Base-by-base conservation (phyloP, 257 asterid genomes). In the Lycium barbarum region DNA sequence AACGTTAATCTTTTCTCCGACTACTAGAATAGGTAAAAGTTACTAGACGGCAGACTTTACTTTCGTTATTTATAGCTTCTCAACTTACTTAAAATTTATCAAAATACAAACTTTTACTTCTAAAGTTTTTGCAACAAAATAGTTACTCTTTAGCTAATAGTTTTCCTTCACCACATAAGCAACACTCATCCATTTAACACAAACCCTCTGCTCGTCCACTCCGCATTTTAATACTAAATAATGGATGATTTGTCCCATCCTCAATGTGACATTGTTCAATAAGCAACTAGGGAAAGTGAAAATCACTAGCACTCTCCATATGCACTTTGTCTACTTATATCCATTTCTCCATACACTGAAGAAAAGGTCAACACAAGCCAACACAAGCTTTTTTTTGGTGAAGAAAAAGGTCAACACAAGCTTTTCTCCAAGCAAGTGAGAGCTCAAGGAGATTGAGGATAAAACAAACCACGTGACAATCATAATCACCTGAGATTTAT, bases 51-150 rank as follows among this genome's bases (percentile, higher is more conserved):
- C 40, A 20, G 43, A 49, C 62, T 51, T 11, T 49, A 49, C 49
- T 22, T 22, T 74, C 5, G 38, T 51, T 51, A 14, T 51, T 76
- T 35, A 76, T 74, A 76, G 47, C 82, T 76, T 53, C 63, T 76
- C 47, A 76, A 26, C 53, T 45, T 66, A 66, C 53, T 71, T 76
- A 22, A 26, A 76, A 76, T 5, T 54, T 76, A 26, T 26, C 63
- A 51, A 20, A 14, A 14, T 76, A 51, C 63, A 53, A 76, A 8
- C 65, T 76, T 76, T 13, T 51, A 51, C 43, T 74, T 20, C 9
- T 76, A 14, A 74, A 51, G 47, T 22, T 8, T 76, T 76, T 76
- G 63, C 82, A 26, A 76, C 2, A 76, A 53, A 26, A 26, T 76
- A 26, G 82, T 51, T 76, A 17, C 7, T 76, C 65, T 26, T 76